Conservation (phyloP, 345 rosid species). For the Acer yangbiense region DNA sequence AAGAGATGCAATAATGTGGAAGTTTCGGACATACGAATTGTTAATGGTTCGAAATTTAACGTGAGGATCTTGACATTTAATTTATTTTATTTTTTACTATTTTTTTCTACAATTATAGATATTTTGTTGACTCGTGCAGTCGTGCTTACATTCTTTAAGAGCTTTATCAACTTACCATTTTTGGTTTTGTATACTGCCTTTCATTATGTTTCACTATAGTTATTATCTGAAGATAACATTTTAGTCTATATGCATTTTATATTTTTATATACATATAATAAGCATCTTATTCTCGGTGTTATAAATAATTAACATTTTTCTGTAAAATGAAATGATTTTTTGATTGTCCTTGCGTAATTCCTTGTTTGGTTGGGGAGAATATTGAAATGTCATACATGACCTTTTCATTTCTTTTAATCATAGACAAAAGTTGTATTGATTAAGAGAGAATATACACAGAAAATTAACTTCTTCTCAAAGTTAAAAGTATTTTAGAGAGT, state of each 20-base stretch:
- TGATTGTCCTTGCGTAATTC: background rate
- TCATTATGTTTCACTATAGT: background rate
- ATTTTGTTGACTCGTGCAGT: background rate
- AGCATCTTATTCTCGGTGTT: background rate
- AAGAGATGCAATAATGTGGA: constrained; percentile 14
- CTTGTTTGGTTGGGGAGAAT: background rate
- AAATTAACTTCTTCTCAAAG: too few relatives aligned
- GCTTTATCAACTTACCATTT: background rate
- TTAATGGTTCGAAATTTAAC: background rate
- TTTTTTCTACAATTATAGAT: background rate
- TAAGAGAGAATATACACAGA: too few relatives aligned
- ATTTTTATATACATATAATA: background rate
- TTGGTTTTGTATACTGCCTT: background rate
- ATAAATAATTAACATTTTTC: too few relatives aligned
- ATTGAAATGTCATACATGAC: background rate
- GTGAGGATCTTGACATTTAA: background rate
- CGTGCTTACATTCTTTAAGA: background rate
- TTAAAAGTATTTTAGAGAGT: background rate
- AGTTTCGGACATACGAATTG: constrained; percentile 12
- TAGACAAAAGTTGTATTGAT: background rate
- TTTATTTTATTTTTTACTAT: background rate
- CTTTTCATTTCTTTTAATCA: background rate
- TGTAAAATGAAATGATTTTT: too few relatives aligned
- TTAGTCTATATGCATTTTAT: background rate
- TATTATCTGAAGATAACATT: background rate